A percentile compares a stretch with the other conserved stretches of the same genome.
Evolutionary conservation across 2,329 filamentous ascomycete species (phyloP).

Genomic region (Lachnellula suecica): DNA sequence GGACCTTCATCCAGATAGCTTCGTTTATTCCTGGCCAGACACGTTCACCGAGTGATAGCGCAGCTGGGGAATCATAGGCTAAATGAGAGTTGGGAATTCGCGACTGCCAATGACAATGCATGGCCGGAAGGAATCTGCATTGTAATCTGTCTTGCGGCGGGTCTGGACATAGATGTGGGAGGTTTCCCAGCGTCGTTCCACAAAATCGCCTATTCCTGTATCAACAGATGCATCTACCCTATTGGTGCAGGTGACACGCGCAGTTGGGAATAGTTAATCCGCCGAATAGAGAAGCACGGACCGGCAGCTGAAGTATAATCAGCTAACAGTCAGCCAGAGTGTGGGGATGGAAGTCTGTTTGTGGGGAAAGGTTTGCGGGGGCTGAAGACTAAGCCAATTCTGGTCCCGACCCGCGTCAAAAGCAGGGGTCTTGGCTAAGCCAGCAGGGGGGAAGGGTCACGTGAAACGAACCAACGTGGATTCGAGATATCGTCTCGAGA

Average conservation of each 20-base stretch:
- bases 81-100: neutral
- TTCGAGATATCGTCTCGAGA: neutral
- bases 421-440: too few relatives aligned
- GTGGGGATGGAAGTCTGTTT: neutral
- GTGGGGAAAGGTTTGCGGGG: slow-evolving; percentile 1
- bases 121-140: neutral
- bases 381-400: neutral
- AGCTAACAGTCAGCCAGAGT: neutral
- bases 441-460: too few relatives aligned
- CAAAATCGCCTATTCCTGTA: neutral
- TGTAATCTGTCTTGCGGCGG: neutral
- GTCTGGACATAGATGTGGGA: neutral
- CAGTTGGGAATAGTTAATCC: neutral
- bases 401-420: slow-evolving; percentile 4
- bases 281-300: neutral
- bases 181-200: neutral
- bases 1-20: slow-evolving; percentile 3
- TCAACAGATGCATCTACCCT: neutral
- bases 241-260: neutral
- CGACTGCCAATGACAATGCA: neutral
- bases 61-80: slow-evolving; percentile 4
- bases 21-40: neutral
- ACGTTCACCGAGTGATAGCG: neutral
- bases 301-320: neutral
- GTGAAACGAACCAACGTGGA: neutral